Evolutionary conservation across 2,329 filamentous ascomycete species (phyloP).

Genomic region (Ascocoryne sarcoides): DNA sequence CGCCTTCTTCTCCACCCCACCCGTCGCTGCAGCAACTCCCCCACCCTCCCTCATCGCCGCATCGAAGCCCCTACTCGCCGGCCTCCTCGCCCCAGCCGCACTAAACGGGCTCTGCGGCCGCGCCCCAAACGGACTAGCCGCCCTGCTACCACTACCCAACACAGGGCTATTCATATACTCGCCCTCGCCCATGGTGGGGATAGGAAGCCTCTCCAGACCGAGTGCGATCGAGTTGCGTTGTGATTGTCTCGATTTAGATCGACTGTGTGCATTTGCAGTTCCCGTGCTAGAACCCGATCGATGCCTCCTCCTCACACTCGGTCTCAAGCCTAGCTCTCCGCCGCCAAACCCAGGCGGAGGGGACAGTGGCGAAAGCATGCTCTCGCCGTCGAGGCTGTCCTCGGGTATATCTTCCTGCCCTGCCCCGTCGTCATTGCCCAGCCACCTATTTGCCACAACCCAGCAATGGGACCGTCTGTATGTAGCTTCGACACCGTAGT

Average conservation of each 20-base stretch:
- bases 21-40: background rate
- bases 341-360: constrained; percentile 14
- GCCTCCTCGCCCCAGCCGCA: background rate
- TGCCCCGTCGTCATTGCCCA: constrained; percentile 4
- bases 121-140: background rate
- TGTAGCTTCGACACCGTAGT: constrained; percentile 55
- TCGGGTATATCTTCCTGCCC: background rate
- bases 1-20: constrained; percentile 3
- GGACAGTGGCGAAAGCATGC: constrained; percentile 3
- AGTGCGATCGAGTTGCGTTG: constrained; percentile 24
- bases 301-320: constrained; percentile 10
- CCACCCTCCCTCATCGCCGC: too few species aligned
- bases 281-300: constrained; percentile 4
- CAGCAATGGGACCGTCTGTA: constrained; percentile 64
- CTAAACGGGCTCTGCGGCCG: background rate
- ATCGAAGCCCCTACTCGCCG: background rate
- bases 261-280: background rate
- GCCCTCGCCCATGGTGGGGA: constrained; percentile 9
- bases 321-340: constrained; percentile 12
- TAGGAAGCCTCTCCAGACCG: constrained; percentile 24
- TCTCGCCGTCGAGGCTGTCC: background rate
- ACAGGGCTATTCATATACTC: background rate
- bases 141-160: background rate
- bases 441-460: constrained; percentile 54
- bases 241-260: constrained; percentile 8